phyloP scores from a whole-genome alignment of 1,284 basidiomycete species.

The Microbotryum lychnidis-dioicae region DNA sequence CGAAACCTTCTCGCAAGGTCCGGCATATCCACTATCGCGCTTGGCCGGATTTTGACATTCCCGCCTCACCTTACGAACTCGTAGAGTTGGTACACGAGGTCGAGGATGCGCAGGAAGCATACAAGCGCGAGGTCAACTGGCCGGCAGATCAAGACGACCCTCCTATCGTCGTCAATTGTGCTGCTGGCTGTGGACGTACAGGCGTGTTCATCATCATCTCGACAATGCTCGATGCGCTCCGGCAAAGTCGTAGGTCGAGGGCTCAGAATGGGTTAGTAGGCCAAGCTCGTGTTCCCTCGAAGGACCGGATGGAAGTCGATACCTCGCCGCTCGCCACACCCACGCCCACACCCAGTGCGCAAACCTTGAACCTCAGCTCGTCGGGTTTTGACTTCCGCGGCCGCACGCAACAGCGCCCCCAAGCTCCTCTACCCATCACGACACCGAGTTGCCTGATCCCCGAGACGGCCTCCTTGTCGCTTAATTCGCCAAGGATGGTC shows the following conservation, averaged over 20 bases:
- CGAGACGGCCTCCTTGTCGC: too few relatives aligned
- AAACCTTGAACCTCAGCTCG: background rate
- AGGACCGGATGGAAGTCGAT: constrained; percentile 24
- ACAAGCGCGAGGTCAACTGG: constrained; percentile 42
- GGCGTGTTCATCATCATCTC: constrained; percentile 86
- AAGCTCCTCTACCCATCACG: too few relatives aligned
- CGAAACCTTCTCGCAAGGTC: constrained; percentile 40
- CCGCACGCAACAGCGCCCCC: background rate
- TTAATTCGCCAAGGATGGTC: too few relatives aligned
- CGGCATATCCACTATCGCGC: constrained; percentile 79
- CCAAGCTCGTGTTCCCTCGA: too few relatives aligned
- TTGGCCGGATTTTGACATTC: constrained; percentile 93
- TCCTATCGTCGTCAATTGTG: constrained; percentile 47
- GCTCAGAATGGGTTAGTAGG: background rate
- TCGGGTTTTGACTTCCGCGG: background rate
- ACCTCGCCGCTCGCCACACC: background rate
- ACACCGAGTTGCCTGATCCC: too few relatives aligned
- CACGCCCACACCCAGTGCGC: background rate
- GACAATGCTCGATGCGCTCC: constrained; percentile 68
- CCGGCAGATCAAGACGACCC: constrained; percentile 32
- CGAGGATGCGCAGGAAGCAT: constrained; percentile 51
- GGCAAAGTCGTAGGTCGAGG: constrained; percentile 46
- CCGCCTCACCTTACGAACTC: constrained; percentile 65
- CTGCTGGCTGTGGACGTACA: constrained; percentile 83
- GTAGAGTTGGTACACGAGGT: constrained; percentile 59